Base-by-base conservation (phyloP, 495 filamentous ascomycete species). In the Hypoxylon fuscum region DNA sequence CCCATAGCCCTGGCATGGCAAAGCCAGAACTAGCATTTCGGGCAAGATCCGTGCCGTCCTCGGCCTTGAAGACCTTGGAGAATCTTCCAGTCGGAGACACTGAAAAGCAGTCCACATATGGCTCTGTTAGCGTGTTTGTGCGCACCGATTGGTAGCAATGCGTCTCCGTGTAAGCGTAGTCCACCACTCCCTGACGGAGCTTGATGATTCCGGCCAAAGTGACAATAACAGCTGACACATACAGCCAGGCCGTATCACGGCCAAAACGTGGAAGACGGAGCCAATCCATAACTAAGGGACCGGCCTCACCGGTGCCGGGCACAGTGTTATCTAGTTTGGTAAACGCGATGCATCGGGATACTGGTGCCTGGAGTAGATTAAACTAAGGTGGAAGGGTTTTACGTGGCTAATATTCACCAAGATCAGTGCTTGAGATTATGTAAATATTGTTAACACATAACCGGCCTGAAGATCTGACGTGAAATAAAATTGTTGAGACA, bases 1-100 rank as follows among this genome's bases (percentile, higher is more conserved):
- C 87, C 81, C 86, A 88, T 3, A 89, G 68, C 0, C 86, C 87
- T 0, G 87, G 87, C 41, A 87, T 70, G 1, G 79, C 82, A 55
- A 79, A 75, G 5, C 83, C 81, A 1, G 55, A 38, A 8, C 47
- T 46, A 1, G 51, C 61, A 35, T 55, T 63, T 18, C 29, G 44
- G 0, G 54, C 48, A 15, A 65, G 38, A 15, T 59, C 53, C 7
- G 64, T 53, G 37, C 51, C 62, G 5, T 38, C 34, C 5, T 11
- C 44, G 2, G 41, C 59, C 15, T 27, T 42, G 12, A 77, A 77
- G 8, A 76, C 66, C 32, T 62, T 62, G 8, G 68, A 52, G 44
- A 77, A 76, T 20, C 45, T 70, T 27, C 74, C 73, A 4, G 44
- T 46, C 8, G 59, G 25, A 6, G 61, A 74, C 6, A 81, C 72